These are phyloP conservation scores for Pseudomassariella vexata DNA, from an alignment of 2,329 filamentous ascomycete genomes.

Conservation along the genomic window DNA sequence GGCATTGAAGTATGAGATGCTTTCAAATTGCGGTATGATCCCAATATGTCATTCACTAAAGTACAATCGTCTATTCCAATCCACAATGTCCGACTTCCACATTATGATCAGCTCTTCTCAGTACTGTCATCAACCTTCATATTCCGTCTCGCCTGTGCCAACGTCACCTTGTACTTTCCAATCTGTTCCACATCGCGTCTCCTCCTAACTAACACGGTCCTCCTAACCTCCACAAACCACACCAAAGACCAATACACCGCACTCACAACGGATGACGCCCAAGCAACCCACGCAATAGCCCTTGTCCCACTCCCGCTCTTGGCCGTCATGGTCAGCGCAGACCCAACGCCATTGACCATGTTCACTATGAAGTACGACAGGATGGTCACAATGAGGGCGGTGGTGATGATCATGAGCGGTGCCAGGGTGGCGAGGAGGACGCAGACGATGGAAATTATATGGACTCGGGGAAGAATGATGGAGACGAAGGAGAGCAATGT, in stretches of 20 bases:
- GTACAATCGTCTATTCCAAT: too few species aligned
- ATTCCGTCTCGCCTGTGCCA: background rate
- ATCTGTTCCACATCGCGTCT: constrained; percentile 1
- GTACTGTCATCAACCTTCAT: background rate
- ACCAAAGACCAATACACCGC: constrained; percentile 3
- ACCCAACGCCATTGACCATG: background rate
- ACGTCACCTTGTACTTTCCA: constrained; percentile 1
- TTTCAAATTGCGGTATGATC: too few species aligned
- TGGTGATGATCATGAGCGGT: background rate
- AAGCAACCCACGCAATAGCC: constrained; percentile 2
- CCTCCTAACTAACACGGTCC: background rate
- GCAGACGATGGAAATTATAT: constrained; percentile 1
- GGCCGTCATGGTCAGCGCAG: constrained; percentile 1
- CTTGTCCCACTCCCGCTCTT: background rate
- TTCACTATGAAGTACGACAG: background rate
- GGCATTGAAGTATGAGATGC: too few species aligned
- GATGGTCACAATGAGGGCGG: constrained; percentile 2
- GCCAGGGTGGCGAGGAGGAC: constrained; percentile 2
- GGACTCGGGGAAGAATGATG: background rate
- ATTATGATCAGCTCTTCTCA: too few species aligned
- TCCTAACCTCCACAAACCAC: constrained; percentile 5
- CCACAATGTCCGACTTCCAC: too few species aligned
- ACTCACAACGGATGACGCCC: background rate
- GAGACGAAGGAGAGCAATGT: background rate
- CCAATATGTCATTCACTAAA: too few species aligned